Conservation (phyloP, 139 green algal genomes). For the Cymbomonas tetramitiformis region DNA sequence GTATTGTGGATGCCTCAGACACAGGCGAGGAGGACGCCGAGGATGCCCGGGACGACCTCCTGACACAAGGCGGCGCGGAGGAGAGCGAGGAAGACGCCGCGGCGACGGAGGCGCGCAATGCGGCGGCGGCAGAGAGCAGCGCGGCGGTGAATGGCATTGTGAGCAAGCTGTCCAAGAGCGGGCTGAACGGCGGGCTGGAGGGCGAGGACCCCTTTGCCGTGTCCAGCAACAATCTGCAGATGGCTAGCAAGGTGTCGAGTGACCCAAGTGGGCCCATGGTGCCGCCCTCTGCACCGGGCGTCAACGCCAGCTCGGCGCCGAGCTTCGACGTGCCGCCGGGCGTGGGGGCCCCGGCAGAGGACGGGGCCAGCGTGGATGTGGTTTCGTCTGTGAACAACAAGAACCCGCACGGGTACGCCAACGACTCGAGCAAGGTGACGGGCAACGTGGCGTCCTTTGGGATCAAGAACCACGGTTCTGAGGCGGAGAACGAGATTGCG, state of each 20-base stretch:
- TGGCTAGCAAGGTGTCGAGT: not conserved
- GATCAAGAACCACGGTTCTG: not conserved
- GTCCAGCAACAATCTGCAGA: not conserved
- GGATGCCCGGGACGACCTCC: too few relatives aligned
- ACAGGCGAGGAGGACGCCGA: too few relatives aligned
- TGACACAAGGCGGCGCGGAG: too few relatives aligned
- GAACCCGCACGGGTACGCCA: too few relatives aligned
- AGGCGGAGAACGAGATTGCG: not conserved
- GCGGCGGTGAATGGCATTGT: not conserved
- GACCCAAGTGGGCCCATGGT: not conserved
- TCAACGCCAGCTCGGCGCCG: not conserved
- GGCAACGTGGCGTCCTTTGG: constrained; percentile 1
- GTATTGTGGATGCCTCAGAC: too few relatives aligned
- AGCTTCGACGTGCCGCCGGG: too few relatives aligned
- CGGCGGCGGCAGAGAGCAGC: too few relatives aligned
- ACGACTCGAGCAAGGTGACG: not conserved
- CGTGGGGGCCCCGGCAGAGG: not conserved
- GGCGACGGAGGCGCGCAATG: too few relatives aligned
- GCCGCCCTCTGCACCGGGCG: not conserved
- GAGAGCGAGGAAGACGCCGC: too few relatives aligned
- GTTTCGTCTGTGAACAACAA: not conserved
- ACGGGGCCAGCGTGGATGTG: not conserved
- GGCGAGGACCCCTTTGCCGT: constrained; percentile 12
- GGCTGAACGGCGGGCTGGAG: constrained; percentile 1
- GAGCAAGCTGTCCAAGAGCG: constrained; percentile 9